Conservation (phyloP, 495 filamentous ascomycete genomes). For the Penicillium waksmanii region DNA sequence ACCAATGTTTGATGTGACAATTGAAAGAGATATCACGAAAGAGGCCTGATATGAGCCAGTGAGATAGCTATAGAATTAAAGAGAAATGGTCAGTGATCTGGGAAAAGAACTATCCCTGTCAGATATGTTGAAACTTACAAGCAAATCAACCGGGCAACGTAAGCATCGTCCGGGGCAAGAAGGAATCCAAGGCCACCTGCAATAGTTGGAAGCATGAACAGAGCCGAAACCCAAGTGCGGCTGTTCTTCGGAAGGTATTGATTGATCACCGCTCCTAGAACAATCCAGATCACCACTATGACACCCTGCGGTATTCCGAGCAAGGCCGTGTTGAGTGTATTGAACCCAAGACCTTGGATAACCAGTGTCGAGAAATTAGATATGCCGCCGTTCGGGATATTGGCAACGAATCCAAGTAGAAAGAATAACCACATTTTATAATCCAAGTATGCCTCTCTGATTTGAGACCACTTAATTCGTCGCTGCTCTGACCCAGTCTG, state of each 20-base stretch:
- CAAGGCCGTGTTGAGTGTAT: slow-evolving; percentile 27
- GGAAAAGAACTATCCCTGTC: not conserved
- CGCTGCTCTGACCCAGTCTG: slow-evolving; percentile 61
- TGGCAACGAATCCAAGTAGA: slow-evolving; percentile 34
- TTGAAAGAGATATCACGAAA: slow-evolving; percentile 57
- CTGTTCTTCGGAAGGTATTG: slow-evolving; percentile 50
- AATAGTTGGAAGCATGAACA: slow-evolving; percentile 55
- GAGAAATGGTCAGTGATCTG: not conserved
- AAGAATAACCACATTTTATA: slow-evolving; percentile 52
- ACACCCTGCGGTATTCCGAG: slow-evolving; percentile 59
- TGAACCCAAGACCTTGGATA: slow-evolving; percentile 61
- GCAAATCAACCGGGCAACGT: slow-evolving; percentile 49
- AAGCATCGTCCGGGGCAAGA: slow-evolving; percentile 40
- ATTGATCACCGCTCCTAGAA: slow-evolving; percentile 55
- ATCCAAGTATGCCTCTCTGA: slow-evolving; percentile 51
- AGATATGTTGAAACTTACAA: slow-evolving; percentile 21
- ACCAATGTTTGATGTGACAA: slow-evolving; percentile 56
- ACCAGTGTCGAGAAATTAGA: slow-evolving; percentile 61
- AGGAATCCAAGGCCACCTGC: slow-evolving; percentile 53
- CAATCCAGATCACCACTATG: slow-evolving; percentile 55
- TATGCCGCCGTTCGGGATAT: slow-evolving; percentile 51
- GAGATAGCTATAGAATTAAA: slow-evolving; percentile 37
- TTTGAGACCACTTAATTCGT: slow-evolving; percentile 54
- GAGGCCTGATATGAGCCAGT: slow-evolving; percentile 62
- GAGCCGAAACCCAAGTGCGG: slow-evolving; percentile 49